phyloP scores from a whole-genome alignment of 805 yeast genomes.

The Saturnispora ahearnii region DNA sequence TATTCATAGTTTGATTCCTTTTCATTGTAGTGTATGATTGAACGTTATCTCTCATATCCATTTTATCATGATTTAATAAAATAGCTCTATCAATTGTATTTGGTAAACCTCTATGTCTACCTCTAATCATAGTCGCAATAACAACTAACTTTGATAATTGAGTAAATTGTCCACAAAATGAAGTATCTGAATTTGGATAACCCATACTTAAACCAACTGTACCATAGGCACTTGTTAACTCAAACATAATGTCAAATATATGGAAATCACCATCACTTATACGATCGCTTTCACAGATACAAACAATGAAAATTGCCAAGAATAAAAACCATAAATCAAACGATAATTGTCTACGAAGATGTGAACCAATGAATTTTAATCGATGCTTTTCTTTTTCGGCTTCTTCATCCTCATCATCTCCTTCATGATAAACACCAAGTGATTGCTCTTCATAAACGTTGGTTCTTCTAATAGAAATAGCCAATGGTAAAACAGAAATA shows the following conservation, averaged over 20 bases:
- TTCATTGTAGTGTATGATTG: slow-evolving; percentile 41
- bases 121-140: slow-evolving; percentile 85
- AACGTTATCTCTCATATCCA: slow-evolving; percentile 51
- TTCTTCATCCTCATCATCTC: slow-evolving; percentile 29
- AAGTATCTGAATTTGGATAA: slow-evolving; percentile 54
- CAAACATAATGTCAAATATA: slow-evolving; percentile 71
- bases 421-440: slow-evolving; percentile 62
- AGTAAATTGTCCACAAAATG: slow-evolving; percentile 66
- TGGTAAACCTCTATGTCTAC: slow-evolving; percentile 94
- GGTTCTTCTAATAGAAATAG: slow-evolving; percentile 92
- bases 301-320: slow-evolving; percentile 74
- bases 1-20: slow-evolving; percentile 20
- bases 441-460: slow-evolving; percentile 98
- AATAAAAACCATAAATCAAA: slow-evolving; percentile 93
- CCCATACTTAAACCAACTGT: slow-evolving; percentile 92
- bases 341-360: slow-evolving; percentile 83
- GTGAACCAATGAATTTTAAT: slow-evolving; percentile 67
- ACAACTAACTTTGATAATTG: slow-evolving; percentile 73
- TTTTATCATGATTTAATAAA: slow-evolving; percentile 64
- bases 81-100: slow-evolving; percentile 90
- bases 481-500: slow-evolving; percentile 90
- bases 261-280: slow-evolving; percentile 46
- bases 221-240: slow-evolving; percentile 90
- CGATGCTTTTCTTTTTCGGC: slow-evolving; percentile 32
- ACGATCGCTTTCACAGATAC: slow-evolving; percentile 73